These are phyloP conservation scores for Protea cynaroides DNA, from an alignment of 164 flowering plant genomes.

Conservation along the genomic window DNA sequence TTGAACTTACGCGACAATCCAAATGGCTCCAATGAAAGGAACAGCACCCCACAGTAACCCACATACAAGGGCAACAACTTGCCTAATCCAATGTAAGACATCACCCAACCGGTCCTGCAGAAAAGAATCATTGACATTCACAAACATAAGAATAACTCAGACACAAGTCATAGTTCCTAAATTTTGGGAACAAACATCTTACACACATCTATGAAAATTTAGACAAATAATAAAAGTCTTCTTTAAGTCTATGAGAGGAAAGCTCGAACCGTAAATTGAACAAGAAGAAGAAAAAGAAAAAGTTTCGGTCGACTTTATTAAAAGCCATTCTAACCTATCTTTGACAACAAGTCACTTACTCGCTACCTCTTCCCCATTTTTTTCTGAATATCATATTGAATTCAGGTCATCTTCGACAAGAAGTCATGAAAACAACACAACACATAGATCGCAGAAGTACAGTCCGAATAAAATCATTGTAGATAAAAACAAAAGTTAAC, in stretches of 20 bases:
- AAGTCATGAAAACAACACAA: neutral
- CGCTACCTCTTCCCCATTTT: neutral
- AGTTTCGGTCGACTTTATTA: no score
- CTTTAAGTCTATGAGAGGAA: neutral
- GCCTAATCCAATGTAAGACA: constrained; percentile 93
- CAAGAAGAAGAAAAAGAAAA: no score
- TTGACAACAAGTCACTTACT: neutral
- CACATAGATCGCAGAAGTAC: neutral
- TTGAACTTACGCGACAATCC: constrained; percentile 78
- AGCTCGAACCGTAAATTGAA: neutral
- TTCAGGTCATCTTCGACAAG: no score
- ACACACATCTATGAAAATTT: neutral
- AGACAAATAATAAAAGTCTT: neutral
- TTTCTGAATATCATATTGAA: no score
- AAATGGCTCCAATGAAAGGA: constrained; percentile 85
- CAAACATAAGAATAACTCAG: no score
- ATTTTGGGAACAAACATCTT: neutral
- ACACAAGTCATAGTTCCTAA: neutral
- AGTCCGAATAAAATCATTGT: neutral
- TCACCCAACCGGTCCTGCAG: constrained; percentile 97
- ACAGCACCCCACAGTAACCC: constrained; percentile 90
- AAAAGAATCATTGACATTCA: neutral
- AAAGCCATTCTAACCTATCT: neutral
- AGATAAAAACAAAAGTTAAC: neutral
- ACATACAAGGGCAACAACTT: constrained; percentile 59